Base-by-base conservation (phyloP, 306 rosid species). In the Cercis canadensis region DNA sequence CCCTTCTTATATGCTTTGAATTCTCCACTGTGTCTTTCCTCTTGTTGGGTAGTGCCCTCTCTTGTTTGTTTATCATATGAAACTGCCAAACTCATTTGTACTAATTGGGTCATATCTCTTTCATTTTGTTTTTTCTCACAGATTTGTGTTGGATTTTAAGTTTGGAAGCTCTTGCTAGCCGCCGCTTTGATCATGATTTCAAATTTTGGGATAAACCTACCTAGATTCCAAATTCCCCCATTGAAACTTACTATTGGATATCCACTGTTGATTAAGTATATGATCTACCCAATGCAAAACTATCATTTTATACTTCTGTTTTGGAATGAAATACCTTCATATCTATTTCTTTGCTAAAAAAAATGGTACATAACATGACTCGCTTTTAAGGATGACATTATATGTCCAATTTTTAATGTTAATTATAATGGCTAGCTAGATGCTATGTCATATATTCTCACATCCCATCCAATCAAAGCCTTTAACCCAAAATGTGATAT, bases 1-100 rank as follows among this genome's bases (percentile, higher is more conserved):
- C 77, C 16, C 33, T 39, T 18, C 18, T 41, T 43, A 19, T 37
- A 33, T 2, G 34, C 56, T n/a, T n/a, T n/a, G n/a, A n/a, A n/a
- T n/a, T n/a, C n/a, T 43, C 6, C 4, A 71, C 11, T 60, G 78
- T 76, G 81, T 71, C 72, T 76, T 60, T 46, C 78, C 36, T 70
- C 55, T 70, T 68, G 73, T 58, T 37, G 43, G 9, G 1, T 45
- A n/a, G 7, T 67, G 60, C 74, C 70, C 13, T 66, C 64, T 67
- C 66, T 76, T 61, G 53, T 52, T 13, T 7, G 0, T 19, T 72
- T 47, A 66, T 67, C 29, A 32, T 37, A 11, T 34, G 54, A 55
- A 29, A 5, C 11, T 41, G 40, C 70, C 67, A 60, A 67, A 57
- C 67, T 50, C 5, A 63, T 73, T 62, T 63, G 57, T 53, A 54